Evolutionary conservation across 2,329 filamentous ascomycete species (phyloP).

Genomic region (Didymellaceae sp.): DNA sequence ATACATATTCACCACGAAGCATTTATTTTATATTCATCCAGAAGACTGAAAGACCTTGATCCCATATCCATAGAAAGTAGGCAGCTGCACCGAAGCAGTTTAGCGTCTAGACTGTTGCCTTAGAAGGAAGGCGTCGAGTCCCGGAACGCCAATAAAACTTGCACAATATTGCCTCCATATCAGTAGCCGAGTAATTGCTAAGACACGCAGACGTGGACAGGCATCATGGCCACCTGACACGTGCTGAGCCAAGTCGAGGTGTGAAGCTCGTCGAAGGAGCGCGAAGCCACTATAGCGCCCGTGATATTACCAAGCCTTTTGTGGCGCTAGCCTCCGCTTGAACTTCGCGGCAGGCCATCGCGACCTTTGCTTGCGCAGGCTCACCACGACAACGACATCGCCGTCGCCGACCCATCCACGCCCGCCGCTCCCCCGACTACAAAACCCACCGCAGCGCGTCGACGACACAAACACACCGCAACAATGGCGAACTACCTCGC

Average conservation of each 20-base stretch:
- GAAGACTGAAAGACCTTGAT: too few species aligned
- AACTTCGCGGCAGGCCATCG: slow-evolving; percentile 25
- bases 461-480: slow-evolving; percentile 5
- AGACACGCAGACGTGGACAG: too few species aligned
- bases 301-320: slow-evolving; percentile 18
- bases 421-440: not conserved
- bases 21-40: too few species aligned
- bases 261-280: slow-evolving; percentile 10
- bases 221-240: not conserved
- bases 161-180: too few species aligned
- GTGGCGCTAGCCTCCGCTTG: slow-evolving; percentile 16
- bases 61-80: not conserved
- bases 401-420: not conserved
- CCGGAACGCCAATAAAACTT: too few species aligned
- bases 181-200: too few species aligned
- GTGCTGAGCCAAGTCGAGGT: not conserved
- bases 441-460: not conserved
- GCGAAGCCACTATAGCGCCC: slow-evolving; percentile 11
- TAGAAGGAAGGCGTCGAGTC: not conserved
- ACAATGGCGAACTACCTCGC: slow-evolving; percentile 97
- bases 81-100: slow-evolving; percentile 6
- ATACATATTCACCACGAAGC: not conserved
- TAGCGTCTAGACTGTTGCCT: slow-evolving; percentile 10
- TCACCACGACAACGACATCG: slow-evolving; percentile 11
- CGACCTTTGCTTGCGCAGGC: slow-evolving; percentile 23